Conservation (phyloP, 768 basidiomycete species). For the Suillus fuscotomentosus region DNA sequence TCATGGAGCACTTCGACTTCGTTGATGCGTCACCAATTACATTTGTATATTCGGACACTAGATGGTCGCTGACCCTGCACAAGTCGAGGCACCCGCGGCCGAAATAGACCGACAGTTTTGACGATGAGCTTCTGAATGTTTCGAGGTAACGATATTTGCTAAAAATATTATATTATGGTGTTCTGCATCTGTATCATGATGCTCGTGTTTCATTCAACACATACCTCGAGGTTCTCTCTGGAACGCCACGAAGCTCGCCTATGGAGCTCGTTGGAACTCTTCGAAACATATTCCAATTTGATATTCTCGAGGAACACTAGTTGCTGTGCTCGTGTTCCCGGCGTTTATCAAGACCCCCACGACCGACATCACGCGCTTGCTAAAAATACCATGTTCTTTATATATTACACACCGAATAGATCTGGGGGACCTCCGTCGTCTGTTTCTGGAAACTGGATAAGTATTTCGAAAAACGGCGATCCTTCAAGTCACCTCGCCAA, state of each 20-base stretch:
- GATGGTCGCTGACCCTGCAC: neutral
- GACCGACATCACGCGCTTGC: neutral
- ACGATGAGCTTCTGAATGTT: neutral
- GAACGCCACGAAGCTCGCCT: neutral
- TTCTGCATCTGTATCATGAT: neutral
- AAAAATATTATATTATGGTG: neutral
- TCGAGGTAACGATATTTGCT: neutral
- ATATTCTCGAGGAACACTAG: neutral
- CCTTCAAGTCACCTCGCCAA: neutral
- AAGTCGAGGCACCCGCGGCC: neutral
- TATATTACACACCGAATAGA: neutral
- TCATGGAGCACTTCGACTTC: neutral
- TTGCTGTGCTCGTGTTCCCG: neutral
- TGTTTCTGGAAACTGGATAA: neutral
- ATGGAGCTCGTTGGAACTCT: neutral
- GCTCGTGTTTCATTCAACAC: neutral
- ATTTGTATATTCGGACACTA: neutral
- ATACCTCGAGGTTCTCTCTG: neutral
- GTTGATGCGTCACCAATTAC: neutral
- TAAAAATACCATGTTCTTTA: neutral
- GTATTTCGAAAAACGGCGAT: neutral
- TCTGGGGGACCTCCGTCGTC: neutral
- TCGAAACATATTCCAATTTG: neutral
- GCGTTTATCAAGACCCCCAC: neutral
- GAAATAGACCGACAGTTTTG: neutral